Base-by-base conservation (phyloP, 2,329 filamentous ascomycete genomes). In the Claviceps sp. region DNA sequence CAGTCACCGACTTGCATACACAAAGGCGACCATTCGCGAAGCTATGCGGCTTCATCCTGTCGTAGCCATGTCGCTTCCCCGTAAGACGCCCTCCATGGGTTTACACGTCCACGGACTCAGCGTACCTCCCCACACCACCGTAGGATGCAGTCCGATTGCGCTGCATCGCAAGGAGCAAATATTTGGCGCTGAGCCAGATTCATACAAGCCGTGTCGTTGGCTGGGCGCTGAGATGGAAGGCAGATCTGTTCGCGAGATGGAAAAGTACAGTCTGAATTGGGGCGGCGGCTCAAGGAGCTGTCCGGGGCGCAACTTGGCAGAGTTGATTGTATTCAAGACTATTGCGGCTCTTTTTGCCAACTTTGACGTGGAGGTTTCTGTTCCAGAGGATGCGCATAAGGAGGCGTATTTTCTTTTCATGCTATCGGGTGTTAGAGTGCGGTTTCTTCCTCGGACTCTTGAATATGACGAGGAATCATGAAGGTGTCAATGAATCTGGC, bases 391-490 rank as follows among this genome's bases (percentile, higher is more conserved):
- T 2, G 60, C 67, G 2, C 60, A 70, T 1, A 67, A 69, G 44
- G 66, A 64, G 2, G 70, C 70, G 8, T 78, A 77, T 51, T 79
- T 78, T 52, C 61, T 79, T 61, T 74, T 73, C 1, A 76, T 78
- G 70, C 55, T 76, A 57, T 73, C 70, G 0, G 74, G 73, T 0
- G 70, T 73, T 3, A 71, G 62, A 55, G 73, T 59, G 1, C 62
- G 64, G 0, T 77, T 77, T 39, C 57, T 53, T 26, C 14, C 48
- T 16, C 39, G 45, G 42, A 13, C 30, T 14, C n/a, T 37, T 7
- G 22, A 37, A 24, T 2, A 47, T 11, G 45, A 1, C 13, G 45
- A 38, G 13, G 30, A 26, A 24, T 24, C 22, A 45, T 14, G 22
- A 14, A 45, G 30, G 10, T 34, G 30, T 16, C n/a, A n/a, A 22